A percentile compares a stretch with the other conserved stretches of the same genome.
Evolutionary conservation across 2,329 filamentous ascomycete genomes (phyloP).

Genomic region (Venturia pyrina): DNA sequence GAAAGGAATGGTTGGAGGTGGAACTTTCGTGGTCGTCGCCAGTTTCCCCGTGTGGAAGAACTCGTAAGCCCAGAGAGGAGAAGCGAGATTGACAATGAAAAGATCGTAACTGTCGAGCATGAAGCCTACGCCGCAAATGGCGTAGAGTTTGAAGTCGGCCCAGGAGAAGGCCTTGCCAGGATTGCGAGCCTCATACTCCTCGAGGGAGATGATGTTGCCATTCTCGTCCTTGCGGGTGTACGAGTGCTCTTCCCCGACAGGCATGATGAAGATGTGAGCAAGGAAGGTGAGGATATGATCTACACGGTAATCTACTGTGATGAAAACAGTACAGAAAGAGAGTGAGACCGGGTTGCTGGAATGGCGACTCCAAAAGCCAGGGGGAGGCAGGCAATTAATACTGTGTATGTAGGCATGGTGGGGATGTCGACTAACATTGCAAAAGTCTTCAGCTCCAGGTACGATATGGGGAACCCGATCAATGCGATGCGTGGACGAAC

Average conservation of each 20-base stretch:
- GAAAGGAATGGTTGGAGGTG: constrained; percentile 14
- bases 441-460: background rate
- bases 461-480: too few species aligned
- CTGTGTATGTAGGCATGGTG: background rate
- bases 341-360: background rate
- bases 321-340: too few species aligned
- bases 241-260: constrained; percentile 15
- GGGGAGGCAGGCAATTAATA: background rate
- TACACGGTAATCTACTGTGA: too few species aligned
- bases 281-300: background rate
- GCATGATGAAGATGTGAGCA: constrained; percentile 10
- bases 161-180: constrained; percentile 9
- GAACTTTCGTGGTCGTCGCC: constrained; percentile 8
- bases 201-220: constrained; percentile 15
- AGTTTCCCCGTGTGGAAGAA: constrained; percentile 12
- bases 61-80: constrained; percentile 14
- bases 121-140: constrained; percentile 15
- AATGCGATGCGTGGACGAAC: background rate
- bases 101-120: constrained; percentile 14
- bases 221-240: constrained; percentile 15
- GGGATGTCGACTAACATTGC: background rate
- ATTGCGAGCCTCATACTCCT: constrained; percentile 14
- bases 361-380: background rate
- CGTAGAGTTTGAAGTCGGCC: constrained; percentile 15
- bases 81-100: constrained; percentile 15